Percentiles rank a stretch among this genome's conserved stretches.
Evolutionary conservation across 805 yeast species (phyloP).

Genomic region (Tetrapisispora taiwanensis): DNA sequence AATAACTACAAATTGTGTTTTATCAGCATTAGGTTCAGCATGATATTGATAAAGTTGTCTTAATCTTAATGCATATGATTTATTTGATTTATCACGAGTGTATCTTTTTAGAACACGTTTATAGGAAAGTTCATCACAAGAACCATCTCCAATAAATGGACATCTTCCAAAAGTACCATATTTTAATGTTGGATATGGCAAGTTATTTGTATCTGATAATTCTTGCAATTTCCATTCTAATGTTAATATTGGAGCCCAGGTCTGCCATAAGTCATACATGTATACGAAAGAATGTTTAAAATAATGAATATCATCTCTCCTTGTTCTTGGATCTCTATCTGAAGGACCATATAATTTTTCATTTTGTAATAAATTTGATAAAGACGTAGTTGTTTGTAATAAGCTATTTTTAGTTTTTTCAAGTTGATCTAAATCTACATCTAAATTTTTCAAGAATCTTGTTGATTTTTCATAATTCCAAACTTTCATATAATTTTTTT

Average conservation of each 20-base stretch:
- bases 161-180: conserved; percentile 51
- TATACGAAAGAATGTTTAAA: conserved; percentile 67
- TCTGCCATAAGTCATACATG: conserved; percentile 71
- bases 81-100: conserved; percentile 24
- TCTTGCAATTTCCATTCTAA: conserved; percentile 62
- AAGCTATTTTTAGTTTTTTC: conserved; percentile 16
- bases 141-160: conserved; percentile 61
- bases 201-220: conserved; percentile 18
- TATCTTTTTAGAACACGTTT: conserved; percentile 25
- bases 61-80: conserved; percentile 23
- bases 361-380: conserved; percentile 61
- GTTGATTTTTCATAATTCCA: conserved; percentile 84
- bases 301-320: conserved; percentile 74
- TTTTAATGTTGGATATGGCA: conserved; percentile 27
- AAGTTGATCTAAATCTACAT: conserved; percentile 31
- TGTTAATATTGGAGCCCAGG: conserved; percentile 67
- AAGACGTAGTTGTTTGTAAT: conserved; percentile 26
- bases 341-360: conserved; percentile 81
- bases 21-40: conserved; percentile 15
- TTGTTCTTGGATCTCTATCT: conserved; percentile 80
- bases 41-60: conserved; percentile 24
- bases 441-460: conserved; percentile 62
- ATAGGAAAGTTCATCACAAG: conserved; percentile 21
- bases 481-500: conserved; percentile 53
- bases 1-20: conserved; percentile 8